A percentile compares a stretch with the other conserved stretches of the same genome.
Conservation (phyloP, 139 green algal genomes). For the Trebouxia sp. region DNA sequence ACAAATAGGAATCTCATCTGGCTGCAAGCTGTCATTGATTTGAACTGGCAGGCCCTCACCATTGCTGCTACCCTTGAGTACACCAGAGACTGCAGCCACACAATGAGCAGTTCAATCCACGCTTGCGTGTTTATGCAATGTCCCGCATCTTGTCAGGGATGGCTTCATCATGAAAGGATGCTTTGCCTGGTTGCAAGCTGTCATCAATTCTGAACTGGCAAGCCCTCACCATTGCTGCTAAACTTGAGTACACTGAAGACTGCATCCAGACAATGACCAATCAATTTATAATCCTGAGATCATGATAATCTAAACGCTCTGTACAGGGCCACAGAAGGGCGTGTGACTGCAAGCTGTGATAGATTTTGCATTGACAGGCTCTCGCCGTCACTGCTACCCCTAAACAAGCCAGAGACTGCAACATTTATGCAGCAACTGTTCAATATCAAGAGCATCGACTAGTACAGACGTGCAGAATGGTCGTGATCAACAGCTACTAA, state of each 20-base stretch:
- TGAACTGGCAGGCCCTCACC: slow-evolving; percentile 34
- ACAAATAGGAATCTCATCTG: slow-evolving; percentile 29
- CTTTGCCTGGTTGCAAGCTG: neutral
- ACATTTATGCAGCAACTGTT: too few relatives aligned
- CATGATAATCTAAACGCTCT: neutral
- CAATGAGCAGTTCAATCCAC: neutral
- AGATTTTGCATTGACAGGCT: too few relatives aligned
- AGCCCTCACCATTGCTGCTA: slow-evolving; percentile 23
- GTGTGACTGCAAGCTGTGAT: neutral
- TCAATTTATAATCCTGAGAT: neutral
- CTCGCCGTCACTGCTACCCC: neutral
- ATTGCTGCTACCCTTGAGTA: slow-evolving; percentile 35
- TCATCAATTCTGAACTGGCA: slow-evolving; percentile 36
- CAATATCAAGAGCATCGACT: too few relatives aligned
- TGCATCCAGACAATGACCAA: slow-evolving; percentile 13
- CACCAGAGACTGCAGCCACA: slow-evolving; percentile 33
- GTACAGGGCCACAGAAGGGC: neutral
- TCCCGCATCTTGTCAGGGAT: slow-evolving; percentile 24
- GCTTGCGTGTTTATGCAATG: slow-evolving; percentile 31
- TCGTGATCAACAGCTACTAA: too few relatives aligned
- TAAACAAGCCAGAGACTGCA: too few relatives aligned
- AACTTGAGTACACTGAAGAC: slow-evolving; percentile 32
- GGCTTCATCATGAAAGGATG: slow-evolving; percentile 26
- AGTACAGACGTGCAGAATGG: too few relatives aligned
- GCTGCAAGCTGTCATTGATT: slow-evolving; percentile 10